Base-by-base conservation (phyloP, 75 land plant genomes). In the Selaginella moellendorffii region DNA sequence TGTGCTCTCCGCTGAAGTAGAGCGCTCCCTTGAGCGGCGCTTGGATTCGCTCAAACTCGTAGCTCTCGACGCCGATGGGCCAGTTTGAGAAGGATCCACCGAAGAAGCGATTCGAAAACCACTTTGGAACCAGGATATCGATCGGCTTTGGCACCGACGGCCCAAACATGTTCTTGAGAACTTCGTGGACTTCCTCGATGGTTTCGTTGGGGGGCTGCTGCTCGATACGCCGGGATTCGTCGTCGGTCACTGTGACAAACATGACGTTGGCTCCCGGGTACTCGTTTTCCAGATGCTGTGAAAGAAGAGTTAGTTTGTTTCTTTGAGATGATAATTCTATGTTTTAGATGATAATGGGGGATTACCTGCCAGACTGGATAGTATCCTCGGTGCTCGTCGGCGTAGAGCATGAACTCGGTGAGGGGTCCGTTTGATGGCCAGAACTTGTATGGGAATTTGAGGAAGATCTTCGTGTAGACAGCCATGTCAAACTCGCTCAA, bases 291-390 rank as follows among this genome's bases (percentile, higher is more conserved):
- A 84, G 46, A 26, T 84, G 82, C 87, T 84, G 73, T n/a, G n/a
- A n/a, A n/a, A n/a, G n/a, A n/a, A n/a, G n/a, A n/a, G n/a, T 10
- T 23, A 20, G 2, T 17, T 19, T 28, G 52, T 60, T n/a, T n/a
- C n/a, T n/a, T n/a, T n/a, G n/a, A n/a, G n/a, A n/a, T n/a, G n/a
- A n/a, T n/a, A n/a, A n/a, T n/a, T n/a, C n/a, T n/a, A n/a, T n/a
- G n/a, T n/a, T n/a, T n/a, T n/a, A n/a, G n/a, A n/a, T n/a, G n/a
- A n/a, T n/a, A n/a, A n/a, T n/a, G n/a, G n/a, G n/a, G n/a, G n/a
- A n/a, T 29, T 66, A 88, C 93, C 93, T 88, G 83, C 93, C 93
- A 88, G 17, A 80, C 64, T 0, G 83, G 76, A 72, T 80, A 88
- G 66, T 85, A 85, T 20, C 93, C 93, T 69, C 93, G 70, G n/a